Evolutionary conservation across 177 flowering plant genomes (phyloP), one percentile per base, ranked within the genome.

Genomic region (Telopea speciosissima): DNA sequence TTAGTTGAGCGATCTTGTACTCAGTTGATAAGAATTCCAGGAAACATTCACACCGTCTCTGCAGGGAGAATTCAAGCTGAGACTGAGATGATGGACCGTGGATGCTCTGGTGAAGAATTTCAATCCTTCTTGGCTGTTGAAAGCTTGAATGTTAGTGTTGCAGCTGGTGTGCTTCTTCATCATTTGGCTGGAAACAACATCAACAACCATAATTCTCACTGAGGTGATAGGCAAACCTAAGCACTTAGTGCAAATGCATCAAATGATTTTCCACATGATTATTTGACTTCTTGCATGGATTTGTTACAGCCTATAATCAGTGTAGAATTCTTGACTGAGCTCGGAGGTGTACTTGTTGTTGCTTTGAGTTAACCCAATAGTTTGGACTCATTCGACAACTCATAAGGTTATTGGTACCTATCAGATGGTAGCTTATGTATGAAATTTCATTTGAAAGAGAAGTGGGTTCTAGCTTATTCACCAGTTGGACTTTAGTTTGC

Each of bases 81-180:
- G 31, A 24, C 74, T 54, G 78, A n/a, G 13, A 81, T 74, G 31
- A 72, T 56, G 26, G 79, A 76, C 63, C 70, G 21, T 49, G 77
- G 67, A 28, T 60, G 69, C 65, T 77, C 76, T 0, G 80, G 77
- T 49, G 80, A 81, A 67, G 92, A 89, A 61, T 88, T 87, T 69
- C 83, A 59, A 52, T 90, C 97, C 24, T 92, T 90, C 75, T 21
- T 93, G 82, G 96, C 96, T 44, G 98, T 95, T 54, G 99, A 93
- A 83, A 95, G 99, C 85, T 89, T 95, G 83, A 93, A 95, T 80
- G 99, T 96, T 56, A 96, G 99, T 75, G 99, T 96, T 67, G 99
- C 98, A 24, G 93, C 98, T 13, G 98, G 99, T 56, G 97, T 96
- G 81, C 89, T 96, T 77, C 88, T 96, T 75, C 90, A 96, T 76